Conservation (phyloP, 352 stramenopile species). For the Saprolegnia diclina region DNA sequence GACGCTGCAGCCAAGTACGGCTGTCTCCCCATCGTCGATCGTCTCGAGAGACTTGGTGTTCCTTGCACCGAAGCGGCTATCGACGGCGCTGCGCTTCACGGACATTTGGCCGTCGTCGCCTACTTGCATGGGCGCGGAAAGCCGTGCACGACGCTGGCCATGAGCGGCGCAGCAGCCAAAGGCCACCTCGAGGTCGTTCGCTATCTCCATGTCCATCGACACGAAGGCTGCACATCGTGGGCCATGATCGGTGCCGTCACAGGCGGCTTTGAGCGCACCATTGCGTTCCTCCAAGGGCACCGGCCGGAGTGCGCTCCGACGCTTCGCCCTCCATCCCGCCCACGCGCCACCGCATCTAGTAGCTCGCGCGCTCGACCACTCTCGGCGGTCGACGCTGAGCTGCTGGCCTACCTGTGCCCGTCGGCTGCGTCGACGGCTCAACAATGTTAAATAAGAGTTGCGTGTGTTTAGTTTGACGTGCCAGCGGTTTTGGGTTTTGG, state of each 20-base stretch:
- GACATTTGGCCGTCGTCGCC: not conserved
- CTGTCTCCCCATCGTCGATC: not conserved
- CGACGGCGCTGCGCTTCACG: not conserved
- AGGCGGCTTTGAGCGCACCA: not conserved
- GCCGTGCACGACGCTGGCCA: slow-evolving; percentile 8
- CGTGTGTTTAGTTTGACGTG: not conserved
- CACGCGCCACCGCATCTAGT: not conserved
- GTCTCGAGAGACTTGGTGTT: not conserved
- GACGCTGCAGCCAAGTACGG: slow-evolving; percentile 4
- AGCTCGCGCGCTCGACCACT: not conserved
- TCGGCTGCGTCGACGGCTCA: too few species aligned
- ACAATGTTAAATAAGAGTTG: too few species aligned
- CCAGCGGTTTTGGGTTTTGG: not conserved
- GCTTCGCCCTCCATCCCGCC: not conserved
- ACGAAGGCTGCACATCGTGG: slow-evolving; percentile 10
- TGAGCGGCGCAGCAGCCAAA: slow-evolving; percentile 1
- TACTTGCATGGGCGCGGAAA: not conserved
- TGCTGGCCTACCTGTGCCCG: not conserved
- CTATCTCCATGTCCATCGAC: not conserved
- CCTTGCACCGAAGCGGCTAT: not conserved
- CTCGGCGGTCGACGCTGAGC: not conserved
- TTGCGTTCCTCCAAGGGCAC: not conserved
- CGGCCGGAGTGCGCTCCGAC: not conserved
- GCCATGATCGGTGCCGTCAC: not conserved
- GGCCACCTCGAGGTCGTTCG: not conserved